phyloP scores from a whole-genome alignment of 202 grass and related monocot species.

The Dendrocalamus latiflorus region DNA sequence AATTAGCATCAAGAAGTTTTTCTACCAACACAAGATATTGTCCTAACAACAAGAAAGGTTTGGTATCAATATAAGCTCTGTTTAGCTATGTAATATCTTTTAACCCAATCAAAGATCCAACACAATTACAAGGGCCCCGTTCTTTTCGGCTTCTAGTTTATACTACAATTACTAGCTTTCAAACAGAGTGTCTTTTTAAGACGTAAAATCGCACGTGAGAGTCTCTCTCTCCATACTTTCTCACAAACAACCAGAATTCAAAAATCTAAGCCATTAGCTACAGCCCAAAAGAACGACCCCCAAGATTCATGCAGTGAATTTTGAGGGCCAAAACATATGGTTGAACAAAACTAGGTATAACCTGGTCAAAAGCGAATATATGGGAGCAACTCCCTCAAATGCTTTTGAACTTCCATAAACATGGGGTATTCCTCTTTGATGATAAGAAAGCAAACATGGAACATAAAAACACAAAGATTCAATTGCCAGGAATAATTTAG shows the following conservation, averaged over 20 bases:
- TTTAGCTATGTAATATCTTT: neutral
- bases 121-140: neutral
- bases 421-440: neutral
- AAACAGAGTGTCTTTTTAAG: too few relatives aligned
- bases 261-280: too few relatives aligned
- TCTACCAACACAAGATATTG: neutral
- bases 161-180: too few relatives aligned
- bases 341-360: neutral
- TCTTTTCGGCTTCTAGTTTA: too few relatives aligned
- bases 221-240: too few relatives aligned
- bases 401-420: neutral
- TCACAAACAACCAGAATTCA: too few relatives aligned
- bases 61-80: neutral
- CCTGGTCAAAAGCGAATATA: neutral
- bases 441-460: neutral
- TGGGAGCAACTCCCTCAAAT: neutral
- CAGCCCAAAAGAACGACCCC: too few relatives aligned
- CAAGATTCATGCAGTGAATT: neutral
- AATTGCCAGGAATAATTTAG: neutral
- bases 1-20: neutral
- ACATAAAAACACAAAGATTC: neutral
- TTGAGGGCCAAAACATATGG: neutral
- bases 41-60: neutral
- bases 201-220: too few relatives aligned
- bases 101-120: neutral